Conservation (phyloP, 768 basidiomycete species). For the Brasilioporus rufonigricans region DNA sequence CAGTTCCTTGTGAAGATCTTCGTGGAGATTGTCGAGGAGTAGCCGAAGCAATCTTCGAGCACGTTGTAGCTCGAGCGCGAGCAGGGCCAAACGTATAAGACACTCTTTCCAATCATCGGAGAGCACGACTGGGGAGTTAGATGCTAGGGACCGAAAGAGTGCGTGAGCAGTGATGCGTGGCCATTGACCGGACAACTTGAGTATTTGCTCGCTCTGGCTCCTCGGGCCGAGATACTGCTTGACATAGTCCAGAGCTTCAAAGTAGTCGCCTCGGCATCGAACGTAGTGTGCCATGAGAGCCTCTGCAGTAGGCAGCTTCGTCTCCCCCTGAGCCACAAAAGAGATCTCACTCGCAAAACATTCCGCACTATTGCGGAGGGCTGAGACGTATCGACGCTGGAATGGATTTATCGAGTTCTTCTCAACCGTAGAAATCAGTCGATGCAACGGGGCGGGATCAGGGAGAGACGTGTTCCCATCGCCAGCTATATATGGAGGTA, state of each 20-base stretch:
- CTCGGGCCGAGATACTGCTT: slow-evolving; percentile 10
- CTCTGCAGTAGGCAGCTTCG: not conserved
- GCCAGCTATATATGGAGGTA: not conserved
- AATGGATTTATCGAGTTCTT: slow-evolving; percentile 8
- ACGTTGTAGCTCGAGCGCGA: slow-evolving; percentile 36
- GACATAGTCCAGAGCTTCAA: not conserved
- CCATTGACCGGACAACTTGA: slow-evolving; percentile 34
- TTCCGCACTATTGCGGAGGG: slow-evolving; percentile 9
- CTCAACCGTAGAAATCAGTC: slow-evolving; percentile 3
- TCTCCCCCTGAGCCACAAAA: not conserved
- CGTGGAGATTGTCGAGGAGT: slow-evolving; percentile 18
- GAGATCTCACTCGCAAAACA: slow-evolving; percentile 5
- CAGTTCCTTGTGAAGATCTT: slow-evolving; percentile 32
- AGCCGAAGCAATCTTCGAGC: slow-evolving; percentile 30
- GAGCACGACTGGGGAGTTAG: slow-evolving; percentile 15
- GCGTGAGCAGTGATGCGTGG: slow-evolving; percentile 33
- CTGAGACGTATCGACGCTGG: slow-evolving; percentile 8
- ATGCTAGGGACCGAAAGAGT: slow-evolving; percentile 32
- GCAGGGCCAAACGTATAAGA: slow-evolving; percentile 30
- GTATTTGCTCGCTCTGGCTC: slow-evolving; percentile 15
- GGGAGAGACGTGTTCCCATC: not conserved
- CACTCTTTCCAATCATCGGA: slow-evolving; percentile 29
- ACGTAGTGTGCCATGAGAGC: slow-evolving; percentile 10
- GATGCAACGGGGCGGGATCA: not conserved
- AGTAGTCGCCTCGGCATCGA: slow-evolving; percentile 6